Conservation (phyloP, 116 monocot genomes). For the Trichopus zeylanicus region DNA sequence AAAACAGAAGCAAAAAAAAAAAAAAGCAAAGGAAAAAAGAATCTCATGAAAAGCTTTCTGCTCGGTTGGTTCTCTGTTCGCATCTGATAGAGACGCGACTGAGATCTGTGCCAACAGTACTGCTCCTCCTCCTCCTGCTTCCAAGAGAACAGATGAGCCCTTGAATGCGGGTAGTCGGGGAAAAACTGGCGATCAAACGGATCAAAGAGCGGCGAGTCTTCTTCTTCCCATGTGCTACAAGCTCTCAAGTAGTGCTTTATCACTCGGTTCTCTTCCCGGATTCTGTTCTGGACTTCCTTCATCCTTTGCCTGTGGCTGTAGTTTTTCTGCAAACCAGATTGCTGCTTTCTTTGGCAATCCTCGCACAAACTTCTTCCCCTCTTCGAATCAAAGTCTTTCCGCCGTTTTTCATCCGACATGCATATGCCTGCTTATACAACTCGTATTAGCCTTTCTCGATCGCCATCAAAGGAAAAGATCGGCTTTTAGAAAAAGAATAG, state of each 20-base stretch:
- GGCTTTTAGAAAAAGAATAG: background rate
- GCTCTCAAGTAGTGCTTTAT: constrained; percentile 35
- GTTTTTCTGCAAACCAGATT: background rate
- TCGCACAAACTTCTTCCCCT: constrained; percentile 32
- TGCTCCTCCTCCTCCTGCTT: background rate
- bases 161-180: constrained; percentile 29
- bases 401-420: constrained; percentile 51
- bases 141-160: background rate
- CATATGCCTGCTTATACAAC: constrained; percentile 47
- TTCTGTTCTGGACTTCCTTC: constrained; percentile 30
- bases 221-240: background rate
- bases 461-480: background rate
- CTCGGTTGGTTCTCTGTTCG: constrained; percentile 3
- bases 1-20: too few species aligned
- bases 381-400: constrained; percentile 40
- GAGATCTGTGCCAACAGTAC: too few species aligned
- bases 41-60: too few species aligned
- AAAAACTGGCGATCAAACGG: constrained; percentile 20
- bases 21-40: too few species aligned
- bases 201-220: constrained; percentile 42
- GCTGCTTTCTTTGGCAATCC: constrained; percentile 30
- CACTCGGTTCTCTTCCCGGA: constrained; percentile 40
- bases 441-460: background rate
- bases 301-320: constrained; percentile 14
- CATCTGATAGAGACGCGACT: constrained; percentile 36